Percentiles rank a stretch among this genome's conserved stretches.
Evolutionary conservation across 2,329 filamentous ascomycete genomes (phyloP).

Genomic region (Apiospora phragmitis): DNA sequence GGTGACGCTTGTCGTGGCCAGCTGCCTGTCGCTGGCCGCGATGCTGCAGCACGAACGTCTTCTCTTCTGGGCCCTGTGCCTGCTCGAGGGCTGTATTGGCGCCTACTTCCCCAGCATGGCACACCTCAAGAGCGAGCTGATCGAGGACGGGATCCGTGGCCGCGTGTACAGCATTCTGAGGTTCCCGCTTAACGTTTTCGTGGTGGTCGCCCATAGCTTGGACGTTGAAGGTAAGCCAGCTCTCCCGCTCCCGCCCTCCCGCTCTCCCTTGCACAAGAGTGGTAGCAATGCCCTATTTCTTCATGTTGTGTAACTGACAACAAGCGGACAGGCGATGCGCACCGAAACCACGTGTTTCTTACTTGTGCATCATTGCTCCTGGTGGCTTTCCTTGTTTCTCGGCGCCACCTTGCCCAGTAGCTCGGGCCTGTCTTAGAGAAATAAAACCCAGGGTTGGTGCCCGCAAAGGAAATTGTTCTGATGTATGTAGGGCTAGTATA

Average conservation of each 20-base stretch:
- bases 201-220: constrained; percentile 43
- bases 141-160: constrained; percentile 48
- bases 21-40: constrained; percentile 38
- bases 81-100: constrained; percentile 55
- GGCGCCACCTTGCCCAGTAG: constrained; percentile 6
- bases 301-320: background rate
- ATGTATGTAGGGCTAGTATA: background rate
- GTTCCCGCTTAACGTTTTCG: constrained; percentile 41
- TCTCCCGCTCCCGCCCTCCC: background rate
- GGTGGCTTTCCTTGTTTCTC: constrained; percentile 13
- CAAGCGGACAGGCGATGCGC: constrained; percentile 12
- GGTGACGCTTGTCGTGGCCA: constrained; percentile 27
- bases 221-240: constrained; percentile 41
- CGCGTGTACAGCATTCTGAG: constrained; percentile 55
- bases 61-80: constrained; percentile 53
- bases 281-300: background rate
- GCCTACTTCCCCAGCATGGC: constrained; percentile 56
- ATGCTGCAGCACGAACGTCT: constrained; percentile 38
- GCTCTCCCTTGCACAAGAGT: background rate
- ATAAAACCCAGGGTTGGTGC: background rate
- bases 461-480: background rate
- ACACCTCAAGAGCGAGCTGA: constrained; percentile 40
- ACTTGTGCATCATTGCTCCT: constrained; percentile 13
- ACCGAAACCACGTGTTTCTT: constrained; percentile 17
- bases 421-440: background rate